phyloP scores from a whole-genome alignment of 257 asterid species.

The Coffea canephora region DNA sequence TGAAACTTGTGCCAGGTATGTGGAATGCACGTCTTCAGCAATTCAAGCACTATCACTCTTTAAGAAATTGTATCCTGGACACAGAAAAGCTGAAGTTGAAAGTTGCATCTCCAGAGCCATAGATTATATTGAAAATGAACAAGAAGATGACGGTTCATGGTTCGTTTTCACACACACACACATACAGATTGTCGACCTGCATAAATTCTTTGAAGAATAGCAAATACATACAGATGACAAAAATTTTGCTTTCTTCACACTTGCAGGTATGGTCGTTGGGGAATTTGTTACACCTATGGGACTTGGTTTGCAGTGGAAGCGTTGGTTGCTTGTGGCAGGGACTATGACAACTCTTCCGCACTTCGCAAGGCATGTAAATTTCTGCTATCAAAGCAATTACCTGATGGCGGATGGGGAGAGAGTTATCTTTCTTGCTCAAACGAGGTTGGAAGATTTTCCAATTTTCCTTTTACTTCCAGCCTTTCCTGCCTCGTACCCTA shows the following conservation, averaged over 20 bases:
- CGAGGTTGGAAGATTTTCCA: not conserved
- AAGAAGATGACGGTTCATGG: conserved; percentile 83
- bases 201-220: too few species aligned
- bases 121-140: conserved; percentile 52
- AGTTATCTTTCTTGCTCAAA: not conserved
- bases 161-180: not conserved
- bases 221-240: too few species aligned
- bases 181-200: not conserved
- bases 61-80: conserved; percentile 53
- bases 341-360: not conserved
- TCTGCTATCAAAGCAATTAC: not conserved
- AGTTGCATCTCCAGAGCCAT: conserved; percentile 41
- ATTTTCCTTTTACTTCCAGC: too few species aligned
- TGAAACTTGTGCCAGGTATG: conserved; percentile 35
- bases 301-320: conserved; percentile 1
- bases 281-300: not conserved
- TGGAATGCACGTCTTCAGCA: conserved; percentile 76
- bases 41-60: conserved; percentile 68
- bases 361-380: not conserved
- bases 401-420: not conserved
- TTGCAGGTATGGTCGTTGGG: not conserved
- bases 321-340: not conserved
- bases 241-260: not conserved
- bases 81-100: conserved; percentile 58
- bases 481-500: too few species aligned